Evolutionary conservation across 495 filamentous ascomycete genomes (phyloP).

Genomic region (Peziza echinospora): DNA sequence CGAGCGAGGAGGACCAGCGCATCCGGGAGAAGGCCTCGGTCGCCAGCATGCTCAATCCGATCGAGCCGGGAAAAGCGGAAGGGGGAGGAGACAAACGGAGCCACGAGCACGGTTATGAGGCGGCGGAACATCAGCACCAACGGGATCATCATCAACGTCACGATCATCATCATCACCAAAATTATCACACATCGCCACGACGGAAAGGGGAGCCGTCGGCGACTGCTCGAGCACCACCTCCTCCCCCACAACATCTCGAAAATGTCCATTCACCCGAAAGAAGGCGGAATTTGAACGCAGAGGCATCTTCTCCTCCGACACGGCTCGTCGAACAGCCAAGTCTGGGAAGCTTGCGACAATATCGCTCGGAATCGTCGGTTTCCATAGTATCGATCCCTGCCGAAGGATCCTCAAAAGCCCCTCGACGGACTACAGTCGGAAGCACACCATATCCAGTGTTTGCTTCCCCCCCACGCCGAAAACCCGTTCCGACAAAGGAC

Average conservation of each 20-base stretch:
- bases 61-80: background rate
- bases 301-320: background rate
- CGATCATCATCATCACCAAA: too few species aligned
- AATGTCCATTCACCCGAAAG: too few species aligned
- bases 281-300: too few species aligned
- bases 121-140: background rate
- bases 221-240: background rate
- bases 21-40: background rate
- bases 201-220: background rate
- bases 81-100: background rate
- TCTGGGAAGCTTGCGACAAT: background rate
- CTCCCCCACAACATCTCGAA: background rate
- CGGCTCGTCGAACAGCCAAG: background rate
- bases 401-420: background rate
- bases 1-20: background rate
- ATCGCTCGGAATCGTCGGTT: background rate
- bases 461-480: background rate
- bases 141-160: background rate
- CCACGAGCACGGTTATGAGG: background rate
- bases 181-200: background rate
- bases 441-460: background rate
- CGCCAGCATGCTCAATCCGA: background rate
- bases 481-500: background rate
- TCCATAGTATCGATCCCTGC: too few species aligned
- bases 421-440: background rate